phyloP scores from a whole-genome alignment of 2,329 filamentous ascomycete species.

The Coniochaeta sp. region DNA sequence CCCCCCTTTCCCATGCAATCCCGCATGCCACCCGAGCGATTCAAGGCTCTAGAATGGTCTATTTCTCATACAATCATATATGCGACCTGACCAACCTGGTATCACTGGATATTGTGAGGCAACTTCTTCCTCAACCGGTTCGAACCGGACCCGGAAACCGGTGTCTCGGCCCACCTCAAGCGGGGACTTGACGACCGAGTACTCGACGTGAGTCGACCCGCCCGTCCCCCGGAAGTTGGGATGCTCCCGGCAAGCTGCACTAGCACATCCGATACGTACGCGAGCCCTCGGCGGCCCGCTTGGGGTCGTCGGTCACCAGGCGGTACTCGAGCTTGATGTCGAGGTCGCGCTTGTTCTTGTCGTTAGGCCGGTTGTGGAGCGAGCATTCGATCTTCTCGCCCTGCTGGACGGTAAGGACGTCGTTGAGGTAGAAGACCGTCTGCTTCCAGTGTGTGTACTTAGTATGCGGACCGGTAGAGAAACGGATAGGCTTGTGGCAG shows the following conservation, averaged over 20 bases:
- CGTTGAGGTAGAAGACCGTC: constrained; percentile 95
- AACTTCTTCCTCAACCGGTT: background rate
- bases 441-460: constrained; percentile 99
- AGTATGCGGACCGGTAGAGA: constrained; percentile 94
- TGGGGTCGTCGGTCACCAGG: constrained; percentile 68
- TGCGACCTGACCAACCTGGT: background rate
- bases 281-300: constrained; percentile 58
- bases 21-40: background rate
- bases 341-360: constrained; percentile 89
- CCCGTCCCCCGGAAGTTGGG: background rate
- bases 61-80: background rate
- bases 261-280: constrained; percentile 78
- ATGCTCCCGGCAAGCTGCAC: constrained; percentile 2
- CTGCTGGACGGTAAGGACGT: constrained; percentile 85
- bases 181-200: background rate
- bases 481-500: constrained; percentile 95
- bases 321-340: constrained; percentile 85
- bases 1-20: background rate
- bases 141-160: background rate
- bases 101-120: background rate
- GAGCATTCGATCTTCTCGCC: constrained; percentile 71
- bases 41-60: background rate
- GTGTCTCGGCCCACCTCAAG: background rate
- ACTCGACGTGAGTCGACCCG: background rate
- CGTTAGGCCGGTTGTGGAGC: constrained; percentile 79